Base-by-base conservation (phyloP, 2,329 filamentous ascomycete genomes). In the Aspergillus sergii region DNA sequence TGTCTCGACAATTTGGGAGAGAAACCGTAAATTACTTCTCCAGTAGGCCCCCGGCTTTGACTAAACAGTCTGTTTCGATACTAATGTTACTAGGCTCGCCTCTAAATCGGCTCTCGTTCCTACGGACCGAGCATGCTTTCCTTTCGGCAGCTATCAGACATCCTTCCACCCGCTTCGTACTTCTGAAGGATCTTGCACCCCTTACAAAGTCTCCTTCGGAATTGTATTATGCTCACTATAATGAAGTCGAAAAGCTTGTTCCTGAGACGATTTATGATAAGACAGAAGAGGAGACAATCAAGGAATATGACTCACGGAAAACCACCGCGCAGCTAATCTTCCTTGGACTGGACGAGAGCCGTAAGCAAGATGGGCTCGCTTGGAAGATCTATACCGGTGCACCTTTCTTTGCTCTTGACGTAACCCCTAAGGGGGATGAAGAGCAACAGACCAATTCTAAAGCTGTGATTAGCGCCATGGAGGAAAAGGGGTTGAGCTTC, bases 371-470 rank as follows among this genome's bases (percentile, higher is more conserved):
- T 53, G 73, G 70, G 21, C 65, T 82, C 58, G 63, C 73, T 4
- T 79, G 75, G 72, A 87, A 88, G 55, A 83, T 83, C 58, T 96
- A 96, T 75, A 86, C 83, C 39, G 95, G 94, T 3, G 84, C 85
- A 56, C 94, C 95, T 1, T 96, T 89, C 79, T 99, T 98, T 75
- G 94, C 94, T 1, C 78, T 99, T 14, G 95, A 98, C 75, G 86
- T 97, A 23, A 96, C 94, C 3, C 90, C 93, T 0, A 87, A 85
- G 66, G 89, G 86, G 1, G 82, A 82, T 4, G 80, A 88, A 41
- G 87, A 86, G 62, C 87, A 89, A 3, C 85, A 85, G 50, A 64
- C 68, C 16, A 66, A 71, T 21, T 89, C 89, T 1, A 85, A 86
- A 62, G 80, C 81, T 32, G 80, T 94, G 8, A 84, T 91, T 39